Conservation (phyloP, 805 yeast genomes). For the Ogataea trehaloabstinens region DNA sequence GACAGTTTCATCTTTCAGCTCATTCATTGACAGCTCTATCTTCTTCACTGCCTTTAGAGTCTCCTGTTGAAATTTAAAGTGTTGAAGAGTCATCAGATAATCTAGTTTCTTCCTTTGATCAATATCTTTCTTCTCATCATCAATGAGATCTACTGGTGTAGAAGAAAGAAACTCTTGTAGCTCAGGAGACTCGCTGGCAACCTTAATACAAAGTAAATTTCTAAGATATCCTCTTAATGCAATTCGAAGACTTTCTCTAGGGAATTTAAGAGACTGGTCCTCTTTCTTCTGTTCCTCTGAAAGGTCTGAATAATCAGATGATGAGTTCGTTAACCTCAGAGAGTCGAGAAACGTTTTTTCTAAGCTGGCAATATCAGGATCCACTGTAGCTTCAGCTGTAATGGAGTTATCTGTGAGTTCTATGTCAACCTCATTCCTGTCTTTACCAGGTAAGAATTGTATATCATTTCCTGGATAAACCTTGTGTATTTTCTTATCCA, state of each 20-base stretch:
- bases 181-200: conserved; percentile 50
- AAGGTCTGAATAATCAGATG: conserved; percentile 1
- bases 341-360: conserved; percentile 21
- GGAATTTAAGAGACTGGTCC: conserved; percentile 33
- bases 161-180: conserved; percentile 53
- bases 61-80: conserved; percentile 68
- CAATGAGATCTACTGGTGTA: conserved; percentile 38
- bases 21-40: conserved; percentile 43
- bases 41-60: conserved; percentile 29
- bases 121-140: conserved; percentile 53
- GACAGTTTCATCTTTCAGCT: conserved; percentile 27
- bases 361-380: conserved; percentile 17
- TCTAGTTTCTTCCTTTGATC: conserved; percentile 61
- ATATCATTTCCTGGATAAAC: conserved; percentile 69
- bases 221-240: conserved; percentile 73
- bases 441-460: conserved; percentile 33
- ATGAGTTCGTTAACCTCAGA: conserved; percentile 7
- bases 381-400: conserved; percentile 7
- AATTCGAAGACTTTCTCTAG: conserved; percentile 74
- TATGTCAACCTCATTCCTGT: conserved; percentile 22
- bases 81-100: conserved; percentile 51
- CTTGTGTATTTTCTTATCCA: conserved; percentile 51
- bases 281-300: conserved; percentile 7
- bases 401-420: conserved; percentile 8
- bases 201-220: conserved; percentile 49